Evolutionary conservation across 345 rosid species (phyloP).

Genomic region (Salix dunnii): DNA sequence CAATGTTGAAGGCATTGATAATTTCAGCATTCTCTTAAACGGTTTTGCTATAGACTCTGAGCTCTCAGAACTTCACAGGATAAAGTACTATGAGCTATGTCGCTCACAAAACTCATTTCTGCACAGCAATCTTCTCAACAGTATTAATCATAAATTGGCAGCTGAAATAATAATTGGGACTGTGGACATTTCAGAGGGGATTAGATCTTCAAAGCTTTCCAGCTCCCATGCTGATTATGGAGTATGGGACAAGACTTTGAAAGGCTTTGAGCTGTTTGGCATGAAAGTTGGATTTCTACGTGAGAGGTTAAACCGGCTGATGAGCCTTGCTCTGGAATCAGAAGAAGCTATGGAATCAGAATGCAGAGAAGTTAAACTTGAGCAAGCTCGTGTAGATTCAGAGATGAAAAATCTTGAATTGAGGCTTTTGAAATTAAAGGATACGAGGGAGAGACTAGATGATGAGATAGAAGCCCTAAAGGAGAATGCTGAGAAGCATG

Average conservation of each 20-base stretch:
- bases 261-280: constrained; percentile 52
- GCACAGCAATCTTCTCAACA: constrained; percentile 38
- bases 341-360: constrained; percentile 26
- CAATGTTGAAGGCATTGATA: constrained; percentile 22
- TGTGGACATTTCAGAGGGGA: constrained; percentile 44
- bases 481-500: constrained; percentile 25
- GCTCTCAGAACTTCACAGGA: constrained; percentile 31
- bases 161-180: constrained; percentile 47
- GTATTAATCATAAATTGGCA: constrained; percentile 42
- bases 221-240: constrained; percentile 31
- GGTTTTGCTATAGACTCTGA: constrained; percentile 32
- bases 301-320: constrained; percentile 29
- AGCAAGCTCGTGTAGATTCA: constrained; percentile 25
- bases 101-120: constrained; percentile 36
- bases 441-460: constrained; percentile 24
- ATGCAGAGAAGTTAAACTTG: constrained; percentile 16
- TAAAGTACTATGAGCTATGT: constrained; percentile 42
- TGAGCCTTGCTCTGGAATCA: constrained; percentile 27
- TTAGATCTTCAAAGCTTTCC: constrained; percentile 32
- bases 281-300: constrained; percentile 44
- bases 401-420: constrained; percentile 31
- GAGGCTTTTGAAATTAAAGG: constrained; percentile 25
- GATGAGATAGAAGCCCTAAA: constrained; percentile 27
- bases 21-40: constrained; percentile 30
- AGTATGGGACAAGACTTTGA: constrained; percentile 44